phyloP scores from a whole-genome alignment of 352 stramenopile genomes.

The Phytophthora melonis region DNA sequence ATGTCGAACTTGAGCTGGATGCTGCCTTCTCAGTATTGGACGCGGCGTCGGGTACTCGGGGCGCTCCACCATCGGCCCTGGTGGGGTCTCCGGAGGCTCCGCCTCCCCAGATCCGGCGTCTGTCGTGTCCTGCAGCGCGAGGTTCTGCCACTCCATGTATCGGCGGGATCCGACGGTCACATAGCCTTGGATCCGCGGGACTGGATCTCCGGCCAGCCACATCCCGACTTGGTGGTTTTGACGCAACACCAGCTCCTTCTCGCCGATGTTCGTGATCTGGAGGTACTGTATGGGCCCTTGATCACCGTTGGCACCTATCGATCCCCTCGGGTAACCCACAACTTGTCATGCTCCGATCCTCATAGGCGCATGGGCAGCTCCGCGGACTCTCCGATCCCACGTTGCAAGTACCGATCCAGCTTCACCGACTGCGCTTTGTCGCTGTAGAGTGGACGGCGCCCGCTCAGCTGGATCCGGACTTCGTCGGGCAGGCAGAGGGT shows the following conservation, averaged over 20 bases:
- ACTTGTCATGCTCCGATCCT: background rate
- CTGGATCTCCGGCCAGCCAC: slow-evolving; percentile 14
- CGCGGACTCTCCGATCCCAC: background rate
- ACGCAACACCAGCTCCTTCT: background rate
- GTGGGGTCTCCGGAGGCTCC: background rate
- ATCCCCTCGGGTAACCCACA: slow-evolving; percentile 12
- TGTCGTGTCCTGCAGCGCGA: slow-evolving; percentile 12
- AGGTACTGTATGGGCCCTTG: background rate
- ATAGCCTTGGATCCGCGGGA: slow-evolving; percentile 9
- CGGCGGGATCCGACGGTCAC: no score
- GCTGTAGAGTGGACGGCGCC: no score
- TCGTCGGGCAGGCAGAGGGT: no score
- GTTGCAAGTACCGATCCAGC: background rate
- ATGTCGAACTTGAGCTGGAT: background rate
- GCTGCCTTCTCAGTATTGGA: background rate
- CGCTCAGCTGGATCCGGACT: no score
- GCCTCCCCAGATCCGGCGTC: no score
- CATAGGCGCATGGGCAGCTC: background rate
- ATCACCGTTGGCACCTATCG: slow-evolving; percentile 11
- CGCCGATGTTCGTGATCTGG: slow-evolving; percentile 9
- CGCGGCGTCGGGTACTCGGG: background rate
- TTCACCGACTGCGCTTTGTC: background rate
- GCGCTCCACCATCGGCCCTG: background rate
- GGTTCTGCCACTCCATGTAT: slow-evolving; percentile 20
- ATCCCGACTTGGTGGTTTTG: slow-evolving; percentile 1